A percentile compares a stretch with the other conserved stretches of the same genome.
phyloP scores from a whole-genome alignment of 179 eudicot genomes.

The Dionaea muscipula region DNA sequence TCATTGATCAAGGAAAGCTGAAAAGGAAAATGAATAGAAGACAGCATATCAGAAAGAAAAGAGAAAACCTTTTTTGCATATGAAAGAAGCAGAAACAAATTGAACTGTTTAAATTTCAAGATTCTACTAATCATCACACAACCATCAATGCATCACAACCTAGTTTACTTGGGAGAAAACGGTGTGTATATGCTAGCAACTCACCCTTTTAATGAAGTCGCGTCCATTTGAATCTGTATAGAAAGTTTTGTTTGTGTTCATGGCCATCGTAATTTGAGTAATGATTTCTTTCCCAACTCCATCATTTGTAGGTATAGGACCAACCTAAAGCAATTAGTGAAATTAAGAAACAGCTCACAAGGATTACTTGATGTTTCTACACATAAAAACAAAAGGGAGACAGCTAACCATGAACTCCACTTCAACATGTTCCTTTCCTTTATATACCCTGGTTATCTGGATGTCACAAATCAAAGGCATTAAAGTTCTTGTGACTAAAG shows the following conservation, averaged over 20 bases:
- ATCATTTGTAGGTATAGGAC: conserved; percentile 88
- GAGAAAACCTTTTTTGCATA: too few relatives aligned
- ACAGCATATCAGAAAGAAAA: too few relatives aligned
- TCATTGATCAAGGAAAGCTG: too few relatives aligned
- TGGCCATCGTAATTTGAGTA: conserved; percentile 45
- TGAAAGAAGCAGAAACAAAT: too few relatives aligned
- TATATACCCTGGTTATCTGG: conserved; percentile 84
- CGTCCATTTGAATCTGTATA: conserved; percentile 97
- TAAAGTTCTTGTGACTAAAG: neutral
- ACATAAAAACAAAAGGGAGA: neutral
- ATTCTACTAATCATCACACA: too few relatives aligned
- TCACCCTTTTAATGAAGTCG: conserved; percentile 79
- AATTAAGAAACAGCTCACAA: neutral
- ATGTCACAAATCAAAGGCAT: neutral
- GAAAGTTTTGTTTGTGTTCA: conserved; percentile 59
- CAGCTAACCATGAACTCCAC: conserved; percentile 69
- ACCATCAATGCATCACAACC: too few relatives aligned
- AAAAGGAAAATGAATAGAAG: too few relatives aligned
- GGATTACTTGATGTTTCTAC: neutral
- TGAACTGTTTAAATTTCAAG: too few relatives aligned
- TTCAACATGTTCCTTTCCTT: conserved; percentile 84
- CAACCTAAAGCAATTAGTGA: conserved; percentile 40
- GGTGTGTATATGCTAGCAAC: conserved; percentile 10
- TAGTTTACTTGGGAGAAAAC: neutral
- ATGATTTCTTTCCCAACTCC: conserved; percentile 83